Base-by-base conservation (phyloP, 306 rosid genomes). In the Rosa chinensis region DNA sequence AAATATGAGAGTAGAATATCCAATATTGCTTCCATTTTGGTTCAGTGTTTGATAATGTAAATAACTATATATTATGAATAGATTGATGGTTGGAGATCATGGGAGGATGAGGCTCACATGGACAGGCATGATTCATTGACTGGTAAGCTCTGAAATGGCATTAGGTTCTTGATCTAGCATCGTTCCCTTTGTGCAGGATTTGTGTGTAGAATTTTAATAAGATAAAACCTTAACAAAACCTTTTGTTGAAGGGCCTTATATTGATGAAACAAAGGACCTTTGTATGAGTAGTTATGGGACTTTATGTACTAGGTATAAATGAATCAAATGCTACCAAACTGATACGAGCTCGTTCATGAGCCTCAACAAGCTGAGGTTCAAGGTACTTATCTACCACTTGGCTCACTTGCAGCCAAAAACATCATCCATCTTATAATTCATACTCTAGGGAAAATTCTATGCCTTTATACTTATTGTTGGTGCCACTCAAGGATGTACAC, bases 61-160 rank as follows among this genome's bases (percentile, higher is more conserved):
- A 8, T 56, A 8, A 18, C 59, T 25, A 25, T 53, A 53, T 21
- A 75, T 70, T 70, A 70, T 80, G 73, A 79, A 76, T 97, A 95
- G 99, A 88, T 91, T 85, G 96, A 95, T 78, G 90, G 93, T 83
- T 93, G 99, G 99, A 90, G 99, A 86, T 85, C 23, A 68, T 95
- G 99, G 99, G 99, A 95, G 76, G 91, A 90, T 39, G 96, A 90
- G 84, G 98, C 97, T 82, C 98, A 84, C 76, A 77, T 87, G 95
- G 98, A 90, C 81, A 85, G 66, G 70, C 92, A 84, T 77, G 48
- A 87, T 81, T 81, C 84, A 67, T 85, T 90, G 85, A 66, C 78
- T 32, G 90, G 99, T 95, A 84, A 87, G 87, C 83, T 84, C 72
- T 78, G 73, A 72, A 40, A 45, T 80, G 35, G 48, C 48, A 21